phyloP scores from a whole-genome alignment of 129 eudicot genomes.

The Sambucus nigra region DNA sequence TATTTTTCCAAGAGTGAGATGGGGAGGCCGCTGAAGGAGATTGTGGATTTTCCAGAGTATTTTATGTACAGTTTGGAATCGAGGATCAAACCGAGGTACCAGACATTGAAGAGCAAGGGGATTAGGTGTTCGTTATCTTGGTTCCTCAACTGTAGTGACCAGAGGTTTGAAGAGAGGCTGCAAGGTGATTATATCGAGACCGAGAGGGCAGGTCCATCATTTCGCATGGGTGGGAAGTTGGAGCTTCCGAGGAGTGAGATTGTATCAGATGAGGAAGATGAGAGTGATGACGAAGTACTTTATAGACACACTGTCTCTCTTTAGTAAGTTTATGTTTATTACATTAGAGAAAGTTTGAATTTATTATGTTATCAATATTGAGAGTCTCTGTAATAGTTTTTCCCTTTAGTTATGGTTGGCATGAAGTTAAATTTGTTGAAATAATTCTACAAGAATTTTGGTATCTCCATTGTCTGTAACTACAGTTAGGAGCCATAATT shows the following conservation, averaged over 20 bases:
- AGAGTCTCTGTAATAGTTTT: background rate
- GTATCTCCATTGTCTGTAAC: too few relatives aligned
- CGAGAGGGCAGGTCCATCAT: conserved; percentile 47
- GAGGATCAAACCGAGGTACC: conserved; percentile 56
- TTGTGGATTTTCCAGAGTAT: conserved; percentile 65
- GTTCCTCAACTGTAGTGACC: conserved; percentile 56
- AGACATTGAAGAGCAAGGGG: conserved; percentile 48
- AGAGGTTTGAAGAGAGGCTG: conserved; percentile 65
- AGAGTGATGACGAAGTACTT: conserved; percentile 65
- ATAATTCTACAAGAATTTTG: too few relatives aligned
- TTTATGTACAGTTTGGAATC: conserved; percentile 66
- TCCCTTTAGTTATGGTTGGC: too few relatives aligned
- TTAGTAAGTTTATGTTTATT: conserved; percentile 14
- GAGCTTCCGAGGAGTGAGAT: conserved; percentile 42
- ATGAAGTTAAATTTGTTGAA: too few relatives aligned
- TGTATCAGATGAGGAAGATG: conserved; percentile 54
- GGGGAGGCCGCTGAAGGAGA: conserved; percentile 54
- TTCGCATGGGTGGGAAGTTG: conserved; percentile 60
- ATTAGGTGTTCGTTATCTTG: conserved; percentile 45
- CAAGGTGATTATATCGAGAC: conserved; percentile 43
- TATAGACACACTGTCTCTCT: conserved; percentile 64
- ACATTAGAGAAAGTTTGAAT: background rate
- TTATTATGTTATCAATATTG: background rate
- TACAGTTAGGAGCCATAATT: too few relatives aligned
- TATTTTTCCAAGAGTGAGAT: conserved; percentile 63